Base-by-base conservation (phyloP, 768 basidiomycete species). In the Rhizopogon salebrosus region DNA sequence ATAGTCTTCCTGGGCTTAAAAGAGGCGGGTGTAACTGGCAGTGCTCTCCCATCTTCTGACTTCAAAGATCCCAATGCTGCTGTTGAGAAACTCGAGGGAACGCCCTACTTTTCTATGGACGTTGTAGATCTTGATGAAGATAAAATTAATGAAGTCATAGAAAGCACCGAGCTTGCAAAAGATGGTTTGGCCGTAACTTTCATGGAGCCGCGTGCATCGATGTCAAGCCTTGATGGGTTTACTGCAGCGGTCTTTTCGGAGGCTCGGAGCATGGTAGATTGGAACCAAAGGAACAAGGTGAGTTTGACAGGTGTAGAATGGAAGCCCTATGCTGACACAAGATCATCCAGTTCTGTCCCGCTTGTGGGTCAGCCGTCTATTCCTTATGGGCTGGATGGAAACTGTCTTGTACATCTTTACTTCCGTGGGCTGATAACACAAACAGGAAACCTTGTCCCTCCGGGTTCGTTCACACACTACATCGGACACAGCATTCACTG, bases 331-430 rank as follows among this genome's bases (percentile, higher is more conserved):
- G 20, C 52, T 54, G 35, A 53, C 35, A 43, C 18, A 2, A 22
- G 37, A 18, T 43, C 34, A 14, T n/a, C 4, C 55, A 94, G 92
- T 95, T 91, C 66, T 98, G 95, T 64, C 80, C 95, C 0, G 85
- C 82, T 0, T 98, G 95, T 65, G 93, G 94, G 3, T 80, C 85
- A 0, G 78, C 79, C 2, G 80, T 84, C 0, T 89, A 91, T 61
- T 89, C 92, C 0, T 75, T 91, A 59, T 98, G 95, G 95, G 93
- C 83, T 3, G 95, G 95, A 0, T 99, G 94, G 95, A 99, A 99
- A 70, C 71, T 94, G 1, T 78, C 80, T 4, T 99, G 95, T 67
- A 73, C 79, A 6, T 79, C 88, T 0, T 66, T 90, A 24, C 67
- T 92, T 18, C 89, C 90, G 6, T 91, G 90, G 87, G 75, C 79